Evolutionary conservation across 2,329 filamentous ascomycete species (phyloP).

Genomic region (Bipolaris oryzae): DNA sequence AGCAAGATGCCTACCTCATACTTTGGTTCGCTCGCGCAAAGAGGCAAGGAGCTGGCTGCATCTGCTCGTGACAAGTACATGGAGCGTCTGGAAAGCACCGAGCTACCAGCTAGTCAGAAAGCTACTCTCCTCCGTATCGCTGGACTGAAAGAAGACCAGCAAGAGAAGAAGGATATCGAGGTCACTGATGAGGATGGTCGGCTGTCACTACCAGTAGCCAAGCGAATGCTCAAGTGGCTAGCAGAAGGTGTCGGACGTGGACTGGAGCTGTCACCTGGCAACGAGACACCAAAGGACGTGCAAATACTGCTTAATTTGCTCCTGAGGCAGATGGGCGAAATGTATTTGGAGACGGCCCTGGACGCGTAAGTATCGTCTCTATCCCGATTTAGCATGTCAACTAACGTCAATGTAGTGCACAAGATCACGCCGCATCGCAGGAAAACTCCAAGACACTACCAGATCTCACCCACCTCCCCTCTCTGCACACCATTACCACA

Average conservation of each 20-base stretch:
- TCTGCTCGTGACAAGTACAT: conserved; percentile 91
- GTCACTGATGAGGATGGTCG: conserved; percentile 88
- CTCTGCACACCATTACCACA: conserved; percentile 79
- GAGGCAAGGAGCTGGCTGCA: conserved; percentile 85
- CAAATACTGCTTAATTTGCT: conserved; percentile 82
- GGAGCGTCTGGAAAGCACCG: conserved; percentile 84
- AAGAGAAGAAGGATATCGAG: conserved; percentile 83
- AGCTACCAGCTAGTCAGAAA: conserved; percentile 86
- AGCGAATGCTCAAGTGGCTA: conserved; percentile 97
- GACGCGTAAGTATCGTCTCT: conserved; percentile 56
- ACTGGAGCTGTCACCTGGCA: conserved; percentile 84
- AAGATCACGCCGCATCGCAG: conserved; percentile 75
- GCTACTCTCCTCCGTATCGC: conserved; percentile 88
- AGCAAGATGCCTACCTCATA: conserved; percentile 91
- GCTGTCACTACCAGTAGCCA: conserved; percentile 84
- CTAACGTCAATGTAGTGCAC: conserved; percentile 41
- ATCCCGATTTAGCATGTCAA: neutral
- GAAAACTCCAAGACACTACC: conserved; percentile 85
- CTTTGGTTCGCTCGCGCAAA: conserved; percentile 88
- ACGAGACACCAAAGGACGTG: conserved; percentile 93
- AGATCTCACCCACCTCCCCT: conserved; percentile 81
- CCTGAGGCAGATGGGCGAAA: conserved; percentile 84
- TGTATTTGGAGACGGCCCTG: conserved; percentile 71
- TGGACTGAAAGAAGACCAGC: conserved; percentile 75
- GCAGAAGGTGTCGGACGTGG: conserved; percentile 92